Evolutionary conservation across 805 yeast species (phyloP).

Genomic region (Alloascoidea hylecoeti): DNA sequence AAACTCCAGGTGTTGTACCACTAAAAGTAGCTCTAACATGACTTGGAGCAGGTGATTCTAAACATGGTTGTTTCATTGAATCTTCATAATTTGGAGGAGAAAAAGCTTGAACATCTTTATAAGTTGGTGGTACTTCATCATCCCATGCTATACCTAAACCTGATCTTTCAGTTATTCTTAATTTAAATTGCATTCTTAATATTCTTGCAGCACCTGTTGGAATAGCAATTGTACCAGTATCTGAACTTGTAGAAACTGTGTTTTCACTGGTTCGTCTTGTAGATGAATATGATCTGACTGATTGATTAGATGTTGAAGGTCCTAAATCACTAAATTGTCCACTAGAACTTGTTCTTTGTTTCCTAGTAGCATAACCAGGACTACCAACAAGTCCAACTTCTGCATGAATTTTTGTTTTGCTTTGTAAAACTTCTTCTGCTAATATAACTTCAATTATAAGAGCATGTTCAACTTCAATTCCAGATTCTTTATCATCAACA

Average conservation of each 20-base stretch:
- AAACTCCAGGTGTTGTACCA: too few relatives aligned
- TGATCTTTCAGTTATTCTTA: conserved; percentile 75
- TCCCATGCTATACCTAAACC: conserved; percentile 98
- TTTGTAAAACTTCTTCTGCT: conserved; percentile 64
- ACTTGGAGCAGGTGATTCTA: too few relatives aligned
- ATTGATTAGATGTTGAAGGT: background rate
- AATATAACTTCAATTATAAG: conserved; percentile 82
- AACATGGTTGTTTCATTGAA: too few relatives aligned
- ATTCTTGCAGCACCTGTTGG: conserved; percentile 90
- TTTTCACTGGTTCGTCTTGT: background rate
- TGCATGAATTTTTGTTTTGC: too few relatives aligned
- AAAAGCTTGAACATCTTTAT: conserved; percentile 65
- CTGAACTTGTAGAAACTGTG: conserved; percentile 6
- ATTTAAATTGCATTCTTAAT: conserved; percentile 82
- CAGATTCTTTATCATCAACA: conserved; percentile 67
- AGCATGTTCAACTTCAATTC: conserved; percentile 63
- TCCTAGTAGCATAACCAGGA: background rate
- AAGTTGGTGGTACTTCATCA: conserved; percentile 97
- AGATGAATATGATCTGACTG: too few relatives aligned
- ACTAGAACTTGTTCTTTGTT: background rate
- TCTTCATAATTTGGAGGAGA: conserved; percentile 84
- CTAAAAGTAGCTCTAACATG: too few relatives aligned
- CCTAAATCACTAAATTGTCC: background rate
- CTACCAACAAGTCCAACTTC: background rate
- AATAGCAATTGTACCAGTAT: conserved; percentile 16